Evolutionary conservation across 164 flowering plant genomes (phyloP), one percentile per base, ranked within the genome.

Genomic region (Macadamia integrifolia): DNA sequence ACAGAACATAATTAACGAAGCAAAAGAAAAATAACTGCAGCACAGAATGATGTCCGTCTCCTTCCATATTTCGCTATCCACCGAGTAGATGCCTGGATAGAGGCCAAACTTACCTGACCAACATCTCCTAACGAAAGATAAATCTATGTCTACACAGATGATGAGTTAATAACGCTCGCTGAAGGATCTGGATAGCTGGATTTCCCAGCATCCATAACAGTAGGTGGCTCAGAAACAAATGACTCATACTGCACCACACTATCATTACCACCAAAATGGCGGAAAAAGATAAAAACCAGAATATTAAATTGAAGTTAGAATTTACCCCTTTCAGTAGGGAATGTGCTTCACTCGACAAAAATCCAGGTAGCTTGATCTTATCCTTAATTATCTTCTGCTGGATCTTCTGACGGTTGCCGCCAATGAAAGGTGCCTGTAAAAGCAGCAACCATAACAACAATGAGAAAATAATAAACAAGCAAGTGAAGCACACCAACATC

Each of bases 371-470:
- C 84, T 89, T 92, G 42, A 89, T 75, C 82, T 89, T 93, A 35
- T 93, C 97, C 82, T 86, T 93, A 11, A 91, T 76, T 72, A 93
- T 89, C 79, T 88, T 91, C 70, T 87, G 87, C 80, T 91, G 98
- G 65, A 91, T 73, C 76, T 93, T 93, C 28, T 80, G 72, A 6
- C 87, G 79, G 68, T 85, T 88, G n/a, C 96, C 89, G 59, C 81
- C 85, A 75, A 75, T 48, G 71, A 84, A 93, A 60, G 98, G 97
- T 60, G 94, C 90, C 98, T 93, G 83, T 75, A 82, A 28, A 69
- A 9, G 9, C 3, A 53, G 6, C 18, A 12, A 53, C 57, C 13
- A 53, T 8, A 46, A 46, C 1, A 46, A 43, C 48, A 43, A 43
- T 43, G 9, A 5, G 6, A 43, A 43, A 43, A 43, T 5, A 5